Base-by-base conservation (phyloP, 1,284 basidiomycete species). In the Leccinum colubrinum region DNA sequence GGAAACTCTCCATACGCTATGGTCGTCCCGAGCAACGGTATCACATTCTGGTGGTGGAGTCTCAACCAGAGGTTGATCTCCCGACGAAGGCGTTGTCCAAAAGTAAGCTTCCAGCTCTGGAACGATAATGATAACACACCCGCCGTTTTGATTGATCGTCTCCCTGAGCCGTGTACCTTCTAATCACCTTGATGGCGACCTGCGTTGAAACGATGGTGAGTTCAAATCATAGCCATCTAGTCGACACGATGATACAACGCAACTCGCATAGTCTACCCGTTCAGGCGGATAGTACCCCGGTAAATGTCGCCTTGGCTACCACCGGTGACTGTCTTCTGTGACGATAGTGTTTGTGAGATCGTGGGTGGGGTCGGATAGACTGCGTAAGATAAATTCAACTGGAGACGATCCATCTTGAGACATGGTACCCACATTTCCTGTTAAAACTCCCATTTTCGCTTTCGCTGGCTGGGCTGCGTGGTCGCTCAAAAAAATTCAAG, bases 1-100 rank as follows among this genome's bases (percentile, higher is more conserved):
- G 54, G 58, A 56, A 70, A 72, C 11, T 62, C 62, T 1, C 72
- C 70, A 30, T 70, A 74, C 22, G 55, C 62, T 1, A 1, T 51
- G 39, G 69, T 71, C 20, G 59, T 71, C 30, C 70, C 71, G 6
- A 72, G 73, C 1, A 71, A 56, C 17, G 70, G 71, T 37, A 71
- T 27, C 6, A 70, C 39, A 11, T 70, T 74, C 30, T 12, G 48
- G 48, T 71, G 72, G 4, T 65, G 61, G 6, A 71, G 71, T 7
- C 30, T 60, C 12, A 65, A 27, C 70, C 70, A 71, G 6, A 74
- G 56, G 14, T 59, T 43, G 30, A 74, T 66, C 58, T 73, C 72
- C 11, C 70, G 66, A 27, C 68, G 66, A 50, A 71, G 68, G 27
- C 71, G 67, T 72, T 74, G 30, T 14, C 12, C 15, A 25, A 27